These are phyloP conservation scores for Neonectria magnoliae DNA, from an alignment of 2,329 filamentous ascomycete species.

Conservation along the genomic window DNA sequence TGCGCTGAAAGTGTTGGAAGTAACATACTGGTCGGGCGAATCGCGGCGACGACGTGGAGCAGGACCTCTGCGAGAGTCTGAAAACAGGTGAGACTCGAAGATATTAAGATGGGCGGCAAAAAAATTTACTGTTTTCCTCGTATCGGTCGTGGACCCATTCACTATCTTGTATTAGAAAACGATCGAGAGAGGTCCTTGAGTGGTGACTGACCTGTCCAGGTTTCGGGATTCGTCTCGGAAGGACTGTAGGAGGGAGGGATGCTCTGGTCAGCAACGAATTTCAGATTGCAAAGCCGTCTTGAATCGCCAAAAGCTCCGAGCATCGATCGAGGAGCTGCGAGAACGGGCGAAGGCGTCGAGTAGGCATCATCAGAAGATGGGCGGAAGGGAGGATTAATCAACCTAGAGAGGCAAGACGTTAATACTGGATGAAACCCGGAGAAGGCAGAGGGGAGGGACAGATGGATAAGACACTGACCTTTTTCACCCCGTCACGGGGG, in stretches of 20 bases:
- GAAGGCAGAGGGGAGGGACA: slow-evolving; percentile 1
- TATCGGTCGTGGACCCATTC: slow-evolving; percentile 96
- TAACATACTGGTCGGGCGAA: slow-evolving; percentile 52
- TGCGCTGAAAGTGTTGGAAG: not conserved
- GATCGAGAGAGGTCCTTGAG: not conserved
- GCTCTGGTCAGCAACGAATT: slow-evolving; percentile 51
- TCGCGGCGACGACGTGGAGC: slow-evolving; percentile 55
- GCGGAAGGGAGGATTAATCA: slow-evolving; percentile 47
- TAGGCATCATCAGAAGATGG: slow-evolving; percentile 39
- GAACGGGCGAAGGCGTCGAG: slow-evolving; percentile 44
- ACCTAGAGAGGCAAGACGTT: slow-evolving; percentile 42
- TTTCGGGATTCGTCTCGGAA: slow-evolving; percentile 72
- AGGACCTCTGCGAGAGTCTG: slow-evolving; percentile 54
- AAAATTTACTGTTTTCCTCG: slow-evolving; percentile 72
- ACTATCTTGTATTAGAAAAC: slow-evolving; percentile 53
- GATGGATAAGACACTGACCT: slow-evolving; percentile 66
- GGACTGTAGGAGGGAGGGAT: slow-evolving; percentile 61
- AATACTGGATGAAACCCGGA: slow-evolving; percentile 30
- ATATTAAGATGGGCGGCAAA: slow-evolving; percentile 11
- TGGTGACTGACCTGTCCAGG: slow-evolving; percentile 71
- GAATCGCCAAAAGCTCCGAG: slow-evolving; percentile 45
- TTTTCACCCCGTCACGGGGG: slow-evolving; percentile 88
- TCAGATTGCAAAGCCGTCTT: slow-evolving; percentile 48
- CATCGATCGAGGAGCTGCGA: slow-evolving; percentile 44
- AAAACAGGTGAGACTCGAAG: slow-evolving; percentile 35